A percentile compares a stretch with the other conserved stretches of the same genome.
phyloP scores from a whole-genome alignment of 306 rosid species.

The Rosa lucieae region DNA sequence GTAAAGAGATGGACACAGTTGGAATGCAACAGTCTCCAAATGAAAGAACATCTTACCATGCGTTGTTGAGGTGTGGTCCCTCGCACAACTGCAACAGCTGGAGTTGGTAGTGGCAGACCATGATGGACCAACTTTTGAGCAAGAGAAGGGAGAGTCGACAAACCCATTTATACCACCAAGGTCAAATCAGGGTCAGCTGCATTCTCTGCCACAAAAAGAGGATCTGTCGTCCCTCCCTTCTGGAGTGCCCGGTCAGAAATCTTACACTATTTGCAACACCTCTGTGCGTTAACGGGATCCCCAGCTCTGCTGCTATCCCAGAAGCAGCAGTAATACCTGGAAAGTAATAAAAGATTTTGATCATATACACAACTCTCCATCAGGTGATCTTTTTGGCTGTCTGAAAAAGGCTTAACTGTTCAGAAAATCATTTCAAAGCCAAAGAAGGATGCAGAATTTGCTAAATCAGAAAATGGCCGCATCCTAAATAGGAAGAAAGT shows the following conservation, averaged over 20 bases:
- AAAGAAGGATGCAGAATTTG: too few species aligned
- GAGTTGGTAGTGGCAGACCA: conserved; percentile 69
- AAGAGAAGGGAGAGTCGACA: conserved; percentile 87
- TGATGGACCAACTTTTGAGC: conserved; percentile 74
- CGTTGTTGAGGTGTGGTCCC: conserved; percentile 92
- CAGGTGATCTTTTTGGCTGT: too few species aligned
- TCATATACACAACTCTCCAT: neutral
- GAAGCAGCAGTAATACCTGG: conserved; percentile 96
- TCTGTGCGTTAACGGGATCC: conserved; percentile 88
- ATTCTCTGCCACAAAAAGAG: conserved; percentile 85
- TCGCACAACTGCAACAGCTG: conserved; percentile 89
- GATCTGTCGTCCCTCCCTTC: conserved; percentile 86
- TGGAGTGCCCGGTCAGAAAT: conserved; percentile 90
- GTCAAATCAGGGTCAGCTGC: conserved; percentile 88
- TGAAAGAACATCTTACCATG: conserved; percentile 39
- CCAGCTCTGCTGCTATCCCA: conserved; percentile 88
- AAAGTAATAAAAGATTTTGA: conserved; percentile 16
- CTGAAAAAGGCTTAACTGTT: too few species aligned
- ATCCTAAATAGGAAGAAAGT: too few species aligned
- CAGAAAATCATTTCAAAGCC: too few species aligned
- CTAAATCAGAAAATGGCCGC: too few species aligned
- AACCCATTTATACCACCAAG: conserved; percentile 92
- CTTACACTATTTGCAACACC: conserved; percentile 80
- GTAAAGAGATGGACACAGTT: neutral
- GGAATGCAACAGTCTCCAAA: neutral